These are phyloP conservation scores for Malassezia japonica DNA, from an alignment of 1,284 basidiomycete genomes.

Conservation along the genomic window DNA sequence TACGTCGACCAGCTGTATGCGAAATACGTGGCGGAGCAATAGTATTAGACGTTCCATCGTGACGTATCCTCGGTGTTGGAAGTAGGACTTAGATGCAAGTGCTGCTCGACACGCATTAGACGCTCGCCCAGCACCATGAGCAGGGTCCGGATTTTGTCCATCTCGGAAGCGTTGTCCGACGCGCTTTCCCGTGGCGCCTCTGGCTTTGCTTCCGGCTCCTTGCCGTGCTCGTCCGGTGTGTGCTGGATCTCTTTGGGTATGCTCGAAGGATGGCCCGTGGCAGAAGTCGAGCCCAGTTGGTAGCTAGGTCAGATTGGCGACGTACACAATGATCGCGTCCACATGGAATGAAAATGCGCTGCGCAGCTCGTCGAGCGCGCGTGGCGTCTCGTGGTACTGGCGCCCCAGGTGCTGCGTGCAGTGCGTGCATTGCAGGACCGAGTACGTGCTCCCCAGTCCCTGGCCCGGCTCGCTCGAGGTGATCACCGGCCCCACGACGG, in stretches of 20 bases:
- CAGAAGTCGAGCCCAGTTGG: not conserved
- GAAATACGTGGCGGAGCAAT: slow-evolving; percentile 17
- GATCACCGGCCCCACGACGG: not conserved
- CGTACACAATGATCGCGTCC: slow-evolving; percentile 15
- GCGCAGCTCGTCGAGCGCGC: slow-evolving; percentile 21
- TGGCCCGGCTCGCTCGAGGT: slow-evolving; percentile 21
- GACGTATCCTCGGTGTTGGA: not conserved
- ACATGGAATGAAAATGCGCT: slow-evolving; percentile 24
- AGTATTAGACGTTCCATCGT: not conserved
- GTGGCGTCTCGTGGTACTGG: slow-evolving; percentile 26
- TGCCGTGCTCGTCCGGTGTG: too few relatives aligned
- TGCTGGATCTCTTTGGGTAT: too few relatives aligned
- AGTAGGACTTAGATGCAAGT: not conserved
- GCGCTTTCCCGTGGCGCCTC: too few relatives aligned
- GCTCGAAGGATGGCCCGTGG: not conserved
- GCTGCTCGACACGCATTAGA: slow-evolving; percentile 15
- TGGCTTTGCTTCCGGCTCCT: too few relatives aligned
- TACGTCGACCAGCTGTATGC: slow-evolving; percentile 34
- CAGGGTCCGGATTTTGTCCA: slow-evolving; percentile 15
- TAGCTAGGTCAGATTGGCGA: not conserved
- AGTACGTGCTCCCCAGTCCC: slow-evolving; percentile 23
- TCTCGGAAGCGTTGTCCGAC: not conserved
- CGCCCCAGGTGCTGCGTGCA: slow-evolving; percentile 21
- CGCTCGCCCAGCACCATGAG: slow-evolving; percentile 20
- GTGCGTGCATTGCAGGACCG: slow-evolving; percentile 19